phyloP scores from a whole-genome alignment of 1,284 basidiomycete species.

The Ceratobasidium sp. region DNA sequence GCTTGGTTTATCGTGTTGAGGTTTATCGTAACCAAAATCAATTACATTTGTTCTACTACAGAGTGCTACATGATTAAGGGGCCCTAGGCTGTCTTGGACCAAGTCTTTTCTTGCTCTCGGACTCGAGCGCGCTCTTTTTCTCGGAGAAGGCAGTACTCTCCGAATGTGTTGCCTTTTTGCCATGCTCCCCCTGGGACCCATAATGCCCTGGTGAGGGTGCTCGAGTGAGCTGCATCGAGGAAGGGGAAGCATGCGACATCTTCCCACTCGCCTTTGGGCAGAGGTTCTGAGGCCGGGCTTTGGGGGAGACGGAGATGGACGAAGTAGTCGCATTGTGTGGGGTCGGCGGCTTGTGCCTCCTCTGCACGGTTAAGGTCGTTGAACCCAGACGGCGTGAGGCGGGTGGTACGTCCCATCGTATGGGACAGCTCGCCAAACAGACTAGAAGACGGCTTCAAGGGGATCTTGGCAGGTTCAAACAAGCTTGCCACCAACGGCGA shows the following conservation, averaged over 20 bases:
- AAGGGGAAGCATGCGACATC: constrained; percentile 77
- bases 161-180: constrained; percentile 57
- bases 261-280: constrained; percentile 73
- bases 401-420: constrained; percentile 50
- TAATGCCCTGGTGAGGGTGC: constrained; percentile 71
- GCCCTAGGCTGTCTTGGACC: constrained; percentile 24
- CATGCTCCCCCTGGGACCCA: constrained; percentile 77
- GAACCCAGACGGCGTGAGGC: constrained; percentile 66
- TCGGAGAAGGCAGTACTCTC: constrained; percentile 57
- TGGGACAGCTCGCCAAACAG: constrained; percentile 18
- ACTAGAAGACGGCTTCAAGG: constrained; percentile 11
- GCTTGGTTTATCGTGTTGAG: constrained; percentile 11
- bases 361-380: constrained; percentile 92
- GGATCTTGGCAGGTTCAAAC: constrained; percentile 28
- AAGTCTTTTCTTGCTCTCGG: constrained; percentile 40
- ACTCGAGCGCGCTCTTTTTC: constrained; percentile 43
- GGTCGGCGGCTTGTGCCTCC: constrained; percentile 62
- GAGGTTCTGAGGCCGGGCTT: constrained; percentile 53
- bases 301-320: constrained; percentile 84
- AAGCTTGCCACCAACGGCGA: constrained; percentile 45
- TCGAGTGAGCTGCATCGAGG: constrained; percentile 79
- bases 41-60: constrained; percentile 2
- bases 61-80: constrained; percentile 6
- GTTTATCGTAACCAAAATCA: constrained; percentile 14
- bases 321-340: constrained; percentile 81